Evolutionary conservation across 2,329 filamentous ascomycete species (phyloP), one percentile per base, ranked within the genome.

Genomic region (Coniochaeta pulveracea): DNA sequence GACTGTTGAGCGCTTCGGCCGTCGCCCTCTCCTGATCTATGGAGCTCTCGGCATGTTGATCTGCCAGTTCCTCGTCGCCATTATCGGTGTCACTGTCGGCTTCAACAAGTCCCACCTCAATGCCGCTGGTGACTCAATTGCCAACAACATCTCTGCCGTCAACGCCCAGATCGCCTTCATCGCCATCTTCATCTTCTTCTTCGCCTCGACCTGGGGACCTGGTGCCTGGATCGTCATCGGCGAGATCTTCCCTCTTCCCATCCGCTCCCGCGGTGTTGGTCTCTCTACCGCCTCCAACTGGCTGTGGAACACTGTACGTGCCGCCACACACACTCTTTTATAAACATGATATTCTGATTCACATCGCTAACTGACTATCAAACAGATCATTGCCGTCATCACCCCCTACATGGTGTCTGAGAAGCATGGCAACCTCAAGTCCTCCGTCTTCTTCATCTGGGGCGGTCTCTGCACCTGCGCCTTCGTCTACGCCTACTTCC

Each of bases 171-270:
- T 93, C 43, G 75, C 83, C 40, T 91, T 93, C 64, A 91, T 91
- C 52, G 81, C 78, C 63, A 78, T 93, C 64, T 91, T 86, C 70
- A 88, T 93, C 67, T 86, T 85, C 71, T 89, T 80, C 70, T 93
- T 93, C 56, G 85, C 85, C 39, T 77, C 72, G 37, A 93, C 85
- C 42, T 93, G 85, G 85, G 85, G 85, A 34, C 84, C 85, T 6
- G 80, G 76, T 32, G 72, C 81, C 34, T 86, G 80, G 81, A 74
- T 80, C 34, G 72, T 93, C 46, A 88, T 91, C 49, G 85, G 85
- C 53, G 85, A 94, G 64, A 81, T 91, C 58, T 93, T 82, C 74
- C 85, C 85, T 37, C 74, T 93, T 34, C 84, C 83, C 40, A 89
- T 93, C 59, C 82, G 86, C 49, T 82, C 86, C 25, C 82, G 84